Conservation (phyloP, 805 yeast genomes). For the Candida qinlingensis region DNA sequence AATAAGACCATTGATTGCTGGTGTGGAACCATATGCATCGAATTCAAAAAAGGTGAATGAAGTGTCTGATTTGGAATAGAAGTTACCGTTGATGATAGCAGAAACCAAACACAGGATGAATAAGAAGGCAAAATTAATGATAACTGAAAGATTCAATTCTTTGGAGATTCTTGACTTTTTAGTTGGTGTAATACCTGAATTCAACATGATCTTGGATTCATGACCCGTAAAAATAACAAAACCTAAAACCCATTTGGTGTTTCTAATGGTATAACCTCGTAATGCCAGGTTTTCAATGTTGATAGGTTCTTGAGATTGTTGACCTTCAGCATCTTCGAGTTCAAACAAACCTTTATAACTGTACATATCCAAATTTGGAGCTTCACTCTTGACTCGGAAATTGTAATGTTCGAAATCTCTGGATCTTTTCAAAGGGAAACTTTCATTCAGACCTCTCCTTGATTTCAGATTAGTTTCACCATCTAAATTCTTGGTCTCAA, state of each 20-base stretch:
- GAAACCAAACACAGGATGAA: conserved; percentile 64
- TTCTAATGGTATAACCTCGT: conserved; percentile 70
- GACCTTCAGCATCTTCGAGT: conserved; percentile 36
- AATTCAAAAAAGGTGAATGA: conserved; percentile 63
- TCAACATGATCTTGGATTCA: conserved; percentile 75
- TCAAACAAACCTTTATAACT: conserved; percentile 66
- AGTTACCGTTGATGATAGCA: conserved; percentile 68
- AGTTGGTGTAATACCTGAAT: conserved; percentile 74
- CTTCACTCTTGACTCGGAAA: conserved; percentile 71
- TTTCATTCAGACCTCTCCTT: conserved; percentile 61
- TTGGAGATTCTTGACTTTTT: conserved; percentile 70
- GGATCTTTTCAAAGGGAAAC: conserved; percentile 41
- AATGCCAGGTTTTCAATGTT: conserved; percentile 62
- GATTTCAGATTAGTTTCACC: conserved; percentile 76
- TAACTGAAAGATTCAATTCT: conserved; percentile 65
- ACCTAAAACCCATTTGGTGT: conserved; percentile 79
- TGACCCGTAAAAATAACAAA: conserved; percentile 70
- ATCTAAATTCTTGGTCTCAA: conserved; percentile 77
- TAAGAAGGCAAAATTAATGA: conserved; percentile 57
- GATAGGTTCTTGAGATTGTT: conserved; percentile 46
- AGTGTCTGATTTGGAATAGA: conserved; percentile 39
- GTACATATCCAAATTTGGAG: conserved; percentile 73
- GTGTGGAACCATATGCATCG: conserved; percentile 59
- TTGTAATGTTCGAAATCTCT: conserved; percentile 42
- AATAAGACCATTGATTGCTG: conserved; percentile 64